Conservation (phyloP, 2,329 filamentous ascomycete genomes). For the Aspergillus pseudoterreus region DNA sequence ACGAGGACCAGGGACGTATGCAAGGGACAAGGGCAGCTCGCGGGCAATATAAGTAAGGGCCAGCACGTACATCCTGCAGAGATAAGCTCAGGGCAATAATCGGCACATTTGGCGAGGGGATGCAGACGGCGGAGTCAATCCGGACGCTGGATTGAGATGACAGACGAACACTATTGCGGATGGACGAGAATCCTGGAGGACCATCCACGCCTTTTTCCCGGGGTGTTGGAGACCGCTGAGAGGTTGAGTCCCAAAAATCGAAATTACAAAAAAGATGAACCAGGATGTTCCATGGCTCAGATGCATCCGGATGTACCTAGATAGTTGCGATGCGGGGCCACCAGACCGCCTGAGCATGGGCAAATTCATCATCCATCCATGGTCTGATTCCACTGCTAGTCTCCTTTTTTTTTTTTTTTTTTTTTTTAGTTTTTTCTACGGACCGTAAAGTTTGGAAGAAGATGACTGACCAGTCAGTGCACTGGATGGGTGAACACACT, state of each 20-base stretch:
- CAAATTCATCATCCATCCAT: neutral
- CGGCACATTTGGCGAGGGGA: constrained; percentile 1
- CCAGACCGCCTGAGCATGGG: neutral
- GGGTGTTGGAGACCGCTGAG: neutral
- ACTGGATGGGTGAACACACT: neutral
- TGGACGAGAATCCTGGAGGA: neutral
- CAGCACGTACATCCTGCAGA: constrained; percentile 1
- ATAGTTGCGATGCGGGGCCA: neutral
- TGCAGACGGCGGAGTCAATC: neutral
- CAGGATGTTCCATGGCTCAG: neutral
- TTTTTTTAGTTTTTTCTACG: too few species aligned
- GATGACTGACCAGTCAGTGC: too few species aligned
- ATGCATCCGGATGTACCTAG: neutral
- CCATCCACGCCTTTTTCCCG: neutral
- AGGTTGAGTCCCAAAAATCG: neutral
- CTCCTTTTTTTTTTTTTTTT: too few species aligned
- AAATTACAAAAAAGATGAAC: neutral
- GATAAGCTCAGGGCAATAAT: constrained; percentile 5
- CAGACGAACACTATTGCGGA: neutral
- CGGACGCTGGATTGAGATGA: neutral
- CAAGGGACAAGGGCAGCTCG: neutral
- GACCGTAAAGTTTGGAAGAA: too few species aligned
- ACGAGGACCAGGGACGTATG: constrained; percentile 1
- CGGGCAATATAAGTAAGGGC: constrained; percentile 3
- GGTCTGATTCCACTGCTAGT: neutral